Evolutionary conservation across 768 basidiomycete species (phyloP).

Genomic region (Agrocybe pediades): DNA sequence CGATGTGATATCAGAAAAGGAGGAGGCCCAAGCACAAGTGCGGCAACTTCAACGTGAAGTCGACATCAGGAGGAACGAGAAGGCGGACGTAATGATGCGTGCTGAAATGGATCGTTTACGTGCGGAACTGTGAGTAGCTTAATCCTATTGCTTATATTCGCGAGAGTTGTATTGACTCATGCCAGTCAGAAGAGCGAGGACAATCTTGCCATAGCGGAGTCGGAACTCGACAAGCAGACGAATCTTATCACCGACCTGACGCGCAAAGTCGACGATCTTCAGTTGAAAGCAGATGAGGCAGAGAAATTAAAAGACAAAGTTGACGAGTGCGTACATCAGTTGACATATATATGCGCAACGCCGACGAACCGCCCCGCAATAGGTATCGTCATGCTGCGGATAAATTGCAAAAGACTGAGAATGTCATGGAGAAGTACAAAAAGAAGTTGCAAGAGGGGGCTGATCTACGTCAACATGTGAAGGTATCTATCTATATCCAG

Average conservation of each 20-base stretch:
- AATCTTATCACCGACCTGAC: slow-evolving; percentile 70
- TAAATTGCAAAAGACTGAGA: slow-evolving; percentile 90
- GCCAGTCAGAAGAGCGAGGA: slow-evolving; percentile 93
- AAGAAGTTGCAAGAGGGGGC: slow-evolving; percentile 96
- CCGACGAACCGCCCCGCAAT: slow-evolving; percentile 1
- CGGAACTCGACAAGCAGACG: slow-evolving; percentile 82
- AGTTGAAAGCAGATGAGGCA: slow-evolving; percentile 75
- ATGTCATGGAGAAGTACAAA: slow-evolving; percentile 98
- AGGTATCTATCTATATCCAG: slow-evolving; percentile 45
- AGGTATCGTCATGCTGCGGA: slow-evolving; percentile 94
- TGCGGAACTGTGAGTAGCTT: slow-evolving; percentile 73
- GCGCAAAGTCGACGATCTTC: slow-evolving; percentile 80
- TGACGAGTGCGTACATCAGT: slow-evolving; percentile 73
- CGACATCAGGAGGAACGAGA: slow-evolving; percentile 64
- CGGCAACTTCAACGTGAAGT: slow-evolving; percentile 59
- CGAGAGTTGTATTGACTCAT: slow-evolving; percentile 21
- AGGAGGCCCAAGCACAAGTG: slow-evolving; percentile 69
- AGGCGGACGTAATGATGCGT: slow-evolving; percentile 75
- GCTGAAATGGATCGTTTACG: slow-evolving; percentile 83
- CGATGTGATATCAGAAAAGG: slow-evolving; percentile 75
- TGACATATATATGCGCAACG: background rate
- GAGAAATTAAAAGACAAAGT: slow-evolving; percentile 87
- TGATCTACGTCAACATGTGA: slow-evolving; percentile 84
- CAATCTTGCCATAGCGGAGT: slow-evolving; percentile 78
- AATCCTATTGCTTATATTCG: background rate